These are phyloP conservation scores for Spencermartinsiella ligniputridi DNA, from an alignment of 1,139 yeast genomes.

Conservation along the genomic window DNA sequence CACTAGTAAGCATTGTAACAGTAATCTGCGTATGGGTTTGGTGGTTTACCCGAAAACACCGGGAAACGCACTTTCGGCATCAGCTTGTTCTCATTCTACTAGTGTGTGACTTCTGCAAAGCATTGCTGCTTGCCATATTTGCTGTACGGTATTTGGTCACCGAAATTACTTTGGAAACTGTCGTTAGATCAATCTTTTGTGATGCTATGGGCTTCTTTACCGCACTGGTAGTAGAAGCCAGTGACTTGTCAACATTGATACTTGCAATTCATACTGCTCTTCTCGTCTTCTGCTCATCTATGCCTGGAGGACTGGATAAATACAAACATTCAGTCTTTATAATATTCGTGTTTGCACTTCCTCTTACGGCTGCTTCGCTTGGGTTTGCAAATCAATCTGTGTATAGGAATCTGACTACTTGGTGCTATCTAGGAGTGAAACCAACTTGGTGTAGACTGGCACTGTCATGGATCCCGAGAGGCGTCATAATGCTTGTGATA, in stretches of 20 bases:
- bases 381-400: constrained; percentile 49
- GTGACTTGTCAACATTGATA: constrained; percentile 67
- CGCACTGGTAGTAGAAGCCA: constrained; percentile 45
- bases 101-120: constrained; percentile 69
- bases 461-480: constrained; percentile 78
- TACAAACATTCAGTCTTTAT: constrained; percentile 50
- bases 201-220: constrained; percentile 75
- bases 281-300: constrained; percentile 19
- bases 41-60: constrained; percentile 57
- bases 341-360: constrained; percentile 43
- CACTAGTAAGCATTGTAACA: constrained; percentile 52
- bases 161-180: constrained; percentile 43
- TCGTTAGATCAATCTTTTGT: constrained; percentile 40
- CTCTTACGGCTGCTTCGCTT: constrained; percentile 62
- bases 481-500: constrained; percentile 56
- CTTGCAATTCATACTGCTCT: constrained; percentile 76
- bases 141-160: constrained; percentile 53
- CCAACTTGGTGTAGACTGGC: constrained; percentile 73
- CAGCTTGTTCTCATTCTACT: constrained; percentile 61
- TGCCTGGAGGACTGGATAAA: constrained; percentile 38
- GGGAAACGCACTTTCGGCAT: constrained; percentile 63
- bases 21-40: constrained; percentile 53
- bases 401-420: constrained; percentile 45
- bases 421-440: constrained; percentile 69
- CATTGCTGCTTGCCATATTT: constrained; percentile 57